Base-by-base conservation (phyloP, 495 filamentous ascomycete species). In the Lasiosphaeria ovina region DNA sequence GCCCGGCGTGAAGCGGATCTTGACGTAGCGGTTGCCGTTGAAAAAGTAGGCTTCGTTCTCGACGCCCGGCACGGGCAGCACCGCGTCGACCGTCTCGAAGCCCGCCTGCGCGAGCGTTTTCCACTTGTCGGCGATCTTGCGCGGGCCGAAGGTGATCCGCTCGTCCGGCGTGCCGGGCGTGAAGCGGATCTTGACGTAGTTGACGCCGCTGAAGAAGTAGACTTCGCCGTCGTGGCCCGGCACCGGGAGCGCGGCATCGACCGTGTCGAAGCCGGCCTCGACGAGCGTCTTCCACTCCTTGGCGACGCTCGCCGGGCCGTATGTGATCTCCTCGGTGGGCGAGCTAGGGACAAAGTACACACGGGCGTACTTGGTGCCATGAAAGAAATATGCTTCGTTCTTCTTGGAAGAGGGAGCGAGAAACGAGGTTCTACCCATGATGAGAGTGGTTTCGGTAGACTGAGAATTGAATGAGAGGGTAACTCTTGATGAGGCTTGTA, bases 1-100 rank as follows among this genome's bases (percentile, higher is more conserved):
- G 35, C 24, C 12, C 12, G 54, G 59, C 10, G 16, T 14, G 35
- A 62, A 51, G n/a, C 47, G 44, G 60, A 62, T 54, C 24, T 54
- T 54, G 45, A 55, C 48, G 60, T 62, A 62, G 24, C 40, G 33
- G 17, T 45, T 53, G 24, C 60, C 60, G 60, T 54, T 57, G 60
- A 62, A 57, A 48, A 62, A 52, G 60, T 62, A 62, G 32, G 51
- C 35, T 50, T 62, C 34, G 38, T 32, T 48, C 34, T 4, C n/a
- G 38, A 24, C 24, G 24, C 24, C 24, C 24, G 24, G 24, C 24
- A 24, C 24, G 24, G 24, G 24, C 24, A 24, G 24, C 24, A 24
- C 24, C 2, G 24, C 24, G 24, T 24, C 24, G 24, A 24, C 24
- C 24, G 24, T 24, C 24, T 24, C 24, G 24, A 24, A 24, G 24